Evolutionary conservation across 805 yeast genomes (phyloP), one percentile per base, ranked within the genome.

Genomic region (Metschnikowia lachancei): DNA sequence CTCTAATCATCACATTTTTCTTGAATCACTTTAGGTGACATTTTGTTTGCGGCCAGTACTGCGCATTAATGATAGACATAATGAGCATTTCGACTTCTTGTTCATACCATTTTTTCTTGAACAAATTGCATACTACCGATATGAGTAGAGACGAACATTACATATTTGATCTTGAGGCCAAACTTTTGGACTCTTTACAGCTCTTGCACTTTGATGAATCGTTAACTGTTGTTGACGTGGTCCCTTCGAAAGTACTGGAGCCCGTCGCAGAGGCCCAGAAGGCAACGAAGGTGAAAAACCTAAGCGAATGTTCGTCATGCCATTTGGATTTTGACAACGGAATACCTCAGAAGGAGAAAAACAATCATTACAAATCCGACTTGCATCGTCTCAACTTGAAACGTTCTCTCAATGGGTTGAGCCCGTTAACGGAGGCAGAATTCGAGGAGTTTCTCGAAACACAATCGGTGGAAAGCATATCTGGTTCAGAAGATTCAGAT

Each of bases 361-460:
- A 72, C 47, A 62, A 58, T 2, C 86, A 82, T 55, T 82, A 74
- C 63, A 80, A 78, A 55, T 69, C 82, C 0, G 87, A 82, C 55
- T 69, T 74, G 18, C 82, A 84, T 56, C 70, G 79, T 32, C 72
- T 74, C 57, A 87, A 87, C 58, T 52, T 78, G 43, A 83, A 82
- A 59, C 69, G 91, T 45, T 60, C 67, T 9, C 54, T 77, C 24
- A 64, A 65, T 32, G 75, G 76, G 0, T 64, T 78, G 39, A 61
- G 69, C 0, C 67, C 78, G 0, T 60, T 85, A 14, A 64, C 75
- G 3, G 86, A 78, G 52, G 75, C 64, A 3, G 81, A 83, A 57
- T 86, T 85, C 55, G 87, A 82, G 30, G 64, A 68, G 11, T 53
- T 80, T 33, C 60, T 79, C 39, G 82, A 76, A 32, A 70, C 73